These are phyloP conservation scores for Neonectria neomacrospora DNA, from an alignment of 2,329 filamentous ascomycete genomes.

Conservation along the genomic window DNA sequence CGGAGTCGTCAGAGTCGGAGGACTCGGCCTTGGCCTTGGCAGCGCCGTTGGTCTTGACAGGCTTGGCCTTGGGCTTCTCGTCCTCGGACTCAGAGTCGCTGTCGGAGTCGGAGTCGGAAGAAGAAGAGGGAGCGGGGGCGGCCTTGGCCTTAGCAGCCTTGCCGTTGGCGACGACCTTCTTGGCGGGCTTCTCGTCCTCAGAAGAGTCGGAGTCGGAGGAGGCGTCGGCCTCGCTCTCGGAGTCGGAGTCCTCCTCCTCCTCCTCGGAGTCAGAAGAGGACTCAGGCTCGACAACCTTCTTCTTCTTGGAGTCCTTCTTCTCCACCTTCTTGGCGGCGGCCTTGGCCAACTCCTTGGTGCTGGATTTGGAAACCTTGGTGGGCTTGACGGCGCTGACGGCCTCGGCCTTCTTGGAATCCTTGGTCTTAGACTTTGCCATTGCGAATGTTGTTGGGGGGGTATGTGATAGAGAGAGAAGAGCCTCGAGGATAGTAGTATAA, in stretches of 20 bases:
- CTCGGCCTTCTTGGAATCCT: conserved; percentile 62
- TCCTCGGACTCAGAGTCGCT: conserved; percentile 50
- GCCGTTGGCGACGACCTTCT: conserved; percentile 49
- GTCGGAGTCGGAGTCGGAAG: conserved; percentile 49
- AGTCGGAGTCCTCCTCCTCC: conserved; percentile 49
- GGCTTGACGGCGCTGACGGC: conserved; percentile 69
- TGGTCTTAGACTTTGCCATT: conserved; percentile 76
- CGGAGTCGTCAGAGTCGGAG: conserved; percentile 45
- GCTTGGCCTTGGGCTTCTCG: conserved; percentile 47
- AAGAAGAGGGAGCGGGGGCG: conserved; percentile 43
- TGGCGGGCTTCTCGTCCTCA: conserved; percentile 53
- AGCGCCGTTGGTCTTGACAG: conserved; percentile 43
- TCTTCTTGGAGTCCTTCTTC: conserved; percentile 60
- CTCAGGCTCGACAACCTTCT: conserved; percentile 57
- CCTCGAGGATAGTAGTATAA: conserved; percentile 24
- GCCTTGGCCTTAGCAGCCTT: conserved; percentile 46
- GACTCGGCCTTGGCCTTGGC: conserved; percentile 44
- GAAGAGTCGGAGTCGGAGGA: conserved; percentile 52
- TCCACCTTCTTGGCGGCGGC: conserved; percentile 62
- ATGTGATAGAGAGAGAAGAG: conserved; percentile 14
- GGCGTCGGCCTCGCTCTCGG: conserved; percentile 24
- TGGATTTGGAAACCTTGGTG: conserved; percentile 74
- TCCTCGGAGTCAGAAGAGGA: conserved; percentile 49
- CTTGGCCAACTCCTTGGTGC: conserved; percentile 76
- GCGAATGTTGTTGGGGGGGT: conserved; percentile 46